Conservation (phyloP, 805 yeast species). For the Barnettozyma pratensis region DNA sequence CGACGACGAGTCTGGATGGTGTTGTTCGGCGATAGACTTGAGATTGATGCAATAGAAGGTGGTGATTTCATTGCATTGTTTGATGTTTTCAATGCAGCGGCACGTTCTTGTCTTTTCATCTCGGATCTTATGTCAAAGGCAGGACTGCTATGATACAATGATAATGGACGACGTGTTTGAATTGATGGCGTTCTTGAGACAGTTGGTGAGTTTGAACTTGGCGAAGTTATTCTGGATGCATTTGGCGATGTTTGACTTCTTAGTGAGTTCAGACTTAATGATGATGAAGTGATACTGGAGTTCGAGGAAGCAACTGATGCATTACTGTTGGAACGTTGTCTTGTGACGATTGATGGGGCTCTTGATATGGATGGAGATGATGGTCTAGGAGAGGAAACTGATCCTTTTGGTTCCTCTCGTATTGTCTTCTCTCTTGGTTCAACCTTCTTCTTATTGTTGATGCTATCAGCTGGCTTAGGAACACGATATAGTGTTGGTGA, state of each 20-base stretch:
- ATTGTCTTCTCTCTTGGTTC: constrained; percentile 18
- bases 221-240: constrained; percentile 17
- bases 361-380: constrained; percentile 9
- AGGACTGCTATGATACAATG: constrained; percentile 12
- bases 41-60: neutral
- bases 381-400: neutral
- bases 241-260: constrained; percentile 6
- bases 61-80: neutral
- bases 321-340: constrained; percentile 17
- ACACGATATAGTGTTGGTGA: constrained; percentile 1
- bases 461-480: neutral
- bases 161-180: constrained; percentile 5
- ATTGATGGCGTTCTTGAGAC: constrained; percentile 3
- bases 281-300: constrained; percentile 3
- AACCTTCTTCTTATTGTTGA: constrained; percentile 9
- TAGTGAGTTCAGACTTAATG: neutral
- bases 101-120: constrained; percentile 21
- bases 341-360: constrained; percentile 8
- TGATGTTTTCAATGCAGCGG: constrained; percentile 2
- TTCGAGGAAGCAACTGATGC: constrained; percentile 6
- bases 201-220: constrained; percentile 11
- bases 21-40: too few species aligned
- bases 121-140: constrained; percentile 26
- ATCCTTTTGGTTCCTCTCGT: constrained; percentile 14
- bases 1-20: constrained; percentile 9